phyloP scores from a whole-genome alignment of 768 basidiomycete genomes.

The Macrolepiota albuminosa region DNA sequence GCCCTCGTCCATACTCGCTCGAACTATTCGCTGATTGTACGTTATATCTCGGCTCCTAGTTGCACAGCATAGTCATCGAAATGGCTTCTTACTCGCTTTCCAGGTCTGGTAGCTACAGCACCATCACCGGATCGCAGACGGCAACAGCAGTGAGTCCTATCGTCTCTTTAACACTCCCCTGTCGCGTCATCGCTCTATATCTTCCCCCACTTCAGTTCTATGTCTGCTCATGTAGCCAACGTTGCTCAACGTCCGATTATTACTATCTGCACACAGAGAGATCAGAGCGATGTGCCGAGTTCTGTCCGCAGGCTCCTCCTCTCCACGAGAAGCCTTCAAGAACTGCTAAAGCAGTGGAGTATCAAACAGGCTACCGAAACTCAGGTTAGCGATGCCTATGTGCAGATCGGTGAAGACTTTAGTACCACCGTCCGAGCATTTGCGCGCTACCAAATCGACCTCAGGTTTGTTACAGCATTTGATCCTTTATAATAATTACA shows the following conservation, averaged over 20 bases:
- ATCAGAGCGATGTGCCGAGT: conserved; percentile 46
- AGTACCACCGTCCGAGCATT: conserved; percentile 78
- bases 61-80: conserved; percentile 13
- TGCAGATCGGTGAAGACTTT: conserved; percentile 86
- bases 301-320: conserved; percentile 68
- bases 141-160: conserved; percentile 10
- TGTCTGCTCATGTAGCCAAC: not conserved
- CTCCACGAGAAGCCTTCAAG: conserved; percentile 80
- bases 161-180: not conserved
- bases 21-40: not conserved
- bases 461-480: conserved; percentile 39
- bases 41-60: conserved; percentile 6
- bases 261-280: conserved; percentile 20
- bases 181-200: not conserved
- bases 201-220: not conserved
- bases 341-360: conserved; percentile 68
- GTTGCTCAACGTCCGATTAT: conserved; percentile 17
- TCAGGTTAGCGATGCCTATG: conserved; percentile 86
- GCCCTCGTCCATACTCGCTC: not conserved
- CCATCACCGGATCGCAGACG: conserved; percentile 10
- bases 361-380: conserved; percentile 49
- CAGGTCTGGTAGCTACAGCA: conserved; percentile 9
- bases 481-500: not conserved
- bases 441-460: conserved; percentile 63
- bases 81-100: conserved; percentile 12